A percentile compares a stretch with the other conserved stretches of the same genome.
Evolutionary conservation across 2,329 filamentous ascomycete genomes (phyloP).

Genomic region (Eurotiales sp.): DNA sequence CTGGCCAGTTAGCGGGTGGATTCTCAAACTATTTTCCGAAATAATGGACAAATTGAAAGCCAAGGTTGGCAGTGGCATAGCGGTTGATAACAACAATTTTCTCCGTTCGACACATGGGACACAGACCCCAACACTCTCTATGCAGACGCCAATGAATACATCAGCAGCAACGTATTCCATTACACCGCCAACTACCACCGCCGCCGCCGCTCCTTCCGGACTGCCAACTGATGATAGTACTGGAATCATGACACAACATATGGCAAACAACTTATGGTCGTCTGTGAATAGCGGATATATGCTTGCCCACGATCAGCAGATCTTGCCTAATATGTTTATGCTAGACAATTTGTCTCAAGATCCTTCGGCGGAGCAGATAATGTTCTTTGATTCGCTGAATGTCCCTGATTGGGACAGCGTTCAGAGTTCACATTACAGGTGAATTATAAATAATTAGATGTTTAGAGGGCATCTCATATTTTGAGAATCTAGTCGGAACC

Average conservation of each 20-base stretch:
- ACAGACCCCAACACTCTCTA: background rate
- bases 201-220: no score
- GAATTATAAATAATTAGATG: background rate
- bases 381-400: background rate
- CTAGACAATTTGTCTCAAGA: background rate
- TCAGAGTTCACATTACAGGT: background rate
- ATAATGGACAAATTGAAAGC: background rate
- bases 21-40: conserved; percentile 4
- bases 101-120: background rate
- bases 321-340: background rate
- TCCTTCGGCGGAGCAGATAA: background rate
- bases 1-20: conserved; percentile 26
- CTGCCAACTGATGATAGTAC: background rate
- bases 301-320: background rate
- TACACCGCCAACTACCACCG: background rate
- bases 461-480: no score
- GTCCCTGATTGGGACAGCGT: background rate
- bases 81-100: background rate
- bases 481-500: no score
- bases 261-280: background rate
- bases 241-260: background rate
- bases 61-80: background rate
- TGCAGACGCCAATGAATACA: background rate
- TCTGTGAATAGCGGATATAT: background rate
- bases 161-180: no score